Evolutionary conservation across 2,329 filamentous ascomycete genomes (phyloP).

Genomic region (Clonostachys rosea): DNA sequence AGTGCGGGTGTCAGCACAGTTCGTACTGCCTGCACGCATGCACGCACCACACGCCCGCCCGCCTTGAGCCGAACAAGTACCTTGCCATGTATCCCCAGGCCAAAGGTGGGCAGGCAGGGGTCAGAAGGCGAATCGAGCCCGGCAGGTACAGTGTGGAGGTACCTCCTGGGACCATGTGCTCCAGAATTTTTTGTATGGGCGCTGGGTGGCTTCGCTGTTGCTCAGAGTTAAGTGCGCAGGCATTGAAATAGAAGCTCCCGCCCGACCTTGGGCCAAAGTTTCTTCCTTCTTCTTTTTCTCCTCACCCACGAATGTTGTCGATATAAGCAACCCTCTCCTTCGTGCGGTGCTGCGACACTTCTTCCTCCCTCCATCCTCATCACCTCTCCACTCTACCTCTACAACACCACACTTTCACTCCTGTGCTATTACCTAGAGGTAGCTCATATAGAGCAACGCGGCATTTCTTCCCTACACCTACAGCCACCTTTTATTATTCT

Average conservation of each 20-base stretch:
- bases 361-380: slow-evolving; percentile 8
- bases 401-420: not conserved
- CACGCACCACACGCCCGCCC: too few species aligned
- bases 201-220: not conserved
- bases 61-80: too few species aligned
- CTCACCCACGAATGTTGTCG: slow-evolving; percentile 46
- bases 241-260: slow-evolving; percentile 31
- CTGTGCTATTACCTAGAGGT: not conserved
- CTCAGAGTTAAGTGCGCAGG: slow-evolving; percentile 5
- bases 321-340: slow-evolving; percentile 35
- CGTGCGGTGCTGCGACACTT: slow-evolving; percentile 41
- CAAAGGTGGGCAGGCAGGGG: too few species aligned
- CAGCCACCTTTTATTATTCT: too few species aligned
- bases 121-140: too few species aligned
- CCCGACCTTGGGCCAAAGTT: slow-evolving; percentile 18
- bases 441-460: not conserved
- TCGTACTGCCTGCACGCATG: too few species aligned
- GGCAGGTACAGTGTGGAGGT: too few species aligned
- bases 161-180: too few species aligned
- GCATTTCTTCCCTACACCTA: too few species aligned
- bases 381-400: slow-evolving; percentile 14
- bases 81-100: too few species aligned
- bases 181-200: too few species aligned
- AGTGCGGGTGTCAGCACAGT: too few species aligned
- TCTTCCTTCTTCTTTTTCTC: slow-evolving; percentile 22